A percentile compares a stretch with the other conserved stretches of the same genome.
These are phyloP conservation scores for Rhodotorula paludigena DNA, from an alignment of 768 basidiomycete genomes.

Conservation along the genomic window DNA sequence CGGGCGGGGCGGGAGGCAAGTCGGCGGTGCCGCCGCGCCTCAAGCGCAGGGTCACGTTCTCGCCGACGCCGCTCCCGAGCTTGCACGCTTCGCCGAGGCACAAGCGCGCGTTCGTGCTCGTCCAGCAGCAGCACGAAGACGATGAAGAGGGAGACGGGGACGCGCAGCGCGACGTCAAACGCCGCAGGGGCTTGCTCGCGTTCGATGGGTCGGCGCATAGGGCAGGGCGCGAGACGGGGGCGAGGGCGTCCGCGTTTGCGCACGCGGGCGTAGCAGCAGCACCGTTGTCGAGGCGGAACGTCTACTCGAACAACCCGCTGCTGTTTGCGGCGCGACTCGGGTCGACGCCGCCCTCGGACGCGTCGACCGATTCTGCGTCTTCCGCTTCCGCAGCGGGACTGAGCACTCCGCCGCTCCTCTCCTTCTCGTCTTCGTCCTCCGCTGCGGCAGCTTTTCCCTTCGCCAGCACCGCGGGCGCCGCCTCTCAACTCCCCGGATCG, in stretches of 20 bases:
- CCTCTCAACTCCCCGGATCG: background rate
- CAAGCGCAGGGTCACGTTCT: conserved; percentile 22
- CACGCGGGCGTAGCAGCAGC: no score
- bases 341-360: background rate
- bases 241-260: no score
- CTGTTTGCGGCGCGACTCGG: conserved; percentile 2
- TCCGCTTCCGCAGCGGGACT: background rate
- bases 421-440: background rate
- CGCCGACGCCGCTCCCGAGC: conserved; percentile 27
- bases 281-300: no score
- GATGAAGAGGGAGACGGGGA: background rate
- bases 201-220: no score
- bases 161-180: background rate
- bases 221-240: no score
- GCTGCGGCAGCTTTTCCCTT: no score
- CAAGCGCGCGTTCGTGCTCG: background rate
- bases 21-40: background rate
- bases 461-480: no score
- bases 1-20: no score
- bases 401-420: background rate
- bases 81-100: conserved; percentile 23
- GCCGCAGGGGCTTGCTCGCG: no score
- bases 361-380: background rate
- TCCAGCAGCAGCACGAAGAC: no score
- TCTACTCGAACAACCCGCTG: conserved; percentile 28